Evolutionary conservation across 352 stramenopile species (phyloP).

Genomic region (Phytophthora pinifolia): DNA sequence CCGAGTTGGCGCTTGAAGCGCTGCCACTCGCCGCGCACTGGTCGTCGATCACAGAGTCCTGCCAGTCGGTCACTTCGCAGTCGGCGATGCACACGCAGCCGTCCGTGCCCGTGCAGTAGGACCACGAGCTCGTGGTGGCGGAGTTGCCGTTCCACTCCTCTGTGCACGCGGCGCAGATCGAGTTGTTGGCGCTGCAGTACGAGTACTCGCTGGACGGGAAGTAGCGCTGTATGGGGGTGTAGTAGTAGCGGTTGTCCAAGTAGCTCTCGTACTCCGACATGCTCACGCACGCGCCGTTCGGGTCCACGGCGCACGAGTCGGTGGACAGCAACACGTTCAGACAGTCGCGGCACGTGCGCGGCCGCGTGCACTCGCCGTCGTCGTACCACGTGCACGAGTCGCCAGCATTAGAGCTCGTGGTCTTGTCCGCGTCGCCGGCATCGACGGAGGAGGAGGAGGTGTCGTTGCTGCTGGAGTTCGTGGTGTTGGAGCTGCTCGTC

Average conservation of each 20-base stretch:
- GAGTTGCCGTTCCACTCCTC: constrained; percentile 34
- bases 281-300: constrained; percentile 40
- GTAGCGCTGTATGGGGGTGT: constrained; percentile 46
- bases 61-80: constrained; percentile 36
- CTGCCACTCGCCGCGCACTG: constrained; percentile 20
- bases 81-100: constrained; percentile 45
- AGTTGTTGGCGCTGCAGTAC: constrained; percentile 43
- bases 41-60: constrained; percentile 28
- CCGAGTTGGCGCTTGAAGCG: background rate
- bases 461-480: constrained; percentile 1
- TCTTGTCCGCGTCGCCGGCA: constrained; percentile 13
- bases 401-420: constrained; percentile 22
- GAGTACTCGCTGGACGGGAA: constrained; percentile 40
- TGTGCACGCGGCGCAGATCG: constrained; percentile 32
- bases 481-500: constrained; percentile 1
- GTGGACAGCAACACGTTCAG: constrained; percentile 30
- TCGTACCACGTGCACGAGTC: constrained; percentile 44
- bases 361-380: constrained; percentile 20
- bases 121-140: background rate
- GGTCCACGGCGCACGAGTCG: constrained; percentile 34
- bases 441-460: background rate
- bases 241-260: constrained; percentile 41
- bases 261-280: constrained; percentile 35
- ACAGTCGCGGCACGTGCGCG: constrained; percentile 32
- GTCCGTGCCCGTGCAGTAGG: constrained; percentile 34